A percentile compares a stretch with the other conserved stretches of the same genome.
Conservation (phyloP, 2,329 filamentous ascomycete genomes). For the Colletotrichum sp. region DNA sequence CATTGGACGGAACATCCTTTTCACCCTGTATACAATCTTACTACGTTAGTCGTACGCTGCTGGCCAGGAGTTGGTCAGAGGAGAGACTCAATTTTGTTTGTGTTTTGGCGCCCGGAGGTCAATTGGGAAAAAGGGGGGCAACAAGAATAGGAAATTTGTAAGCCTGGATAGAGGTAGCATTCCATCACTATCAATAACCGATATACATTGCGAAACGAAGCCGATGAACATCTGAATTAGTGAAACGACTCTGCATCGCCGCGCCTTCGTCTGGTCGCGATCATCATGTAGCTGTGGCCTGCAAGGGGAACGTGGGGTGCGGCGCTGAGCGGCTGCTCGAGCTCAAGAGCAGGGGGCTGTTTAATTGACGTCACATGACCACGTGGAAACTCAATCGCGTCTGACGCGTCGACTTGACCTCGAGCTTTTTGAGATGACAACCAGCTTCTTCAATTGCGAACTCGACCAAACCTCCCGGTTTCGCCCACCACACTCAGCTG, state of each 20-base stretch:
- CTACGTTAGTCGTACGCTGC: not conserved
- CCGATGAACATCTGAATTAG: not conserved
- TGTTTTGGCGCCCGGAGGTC: not conserved
- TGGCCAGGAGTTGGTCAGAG: not conserved
- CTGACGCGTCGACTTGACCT: slow-evolving; percentile 2
- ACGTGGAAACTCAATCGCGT: slow-evolving; percentile 1
- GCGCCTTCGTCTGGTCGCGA: not conserved
- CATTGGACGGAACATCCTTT: not conserved
- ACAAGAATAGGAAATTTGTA: not conserved
- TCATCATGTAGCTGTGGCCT: not conserved
- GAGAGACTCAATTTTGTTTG: not conserved
- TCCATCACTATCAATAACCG: not conserved
- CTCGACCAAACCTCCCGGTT: not conserved
- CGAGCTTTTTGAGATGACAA: not conserved
- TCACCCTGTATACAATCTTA: not conserved
- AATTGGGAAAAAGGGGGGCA: not conserved
- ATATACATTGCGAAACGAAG: not conserved
- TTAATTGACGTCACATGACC: slow-evolving; percentile 15
- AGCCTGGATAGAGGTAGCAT: not conserved
- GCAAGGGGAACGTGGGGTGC: not conserved
- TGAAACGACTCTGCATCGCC: not conserved
- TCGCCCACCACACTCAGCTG: accelerated
- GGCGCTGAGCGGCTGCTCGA: not conserved
- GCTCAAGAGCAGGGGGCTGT: not conserved
- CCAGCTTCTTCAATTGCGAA: not conserved